Conservation (phyloP, 768 basidiomycete genomes). For the Tulasnella sp. region DNA sequence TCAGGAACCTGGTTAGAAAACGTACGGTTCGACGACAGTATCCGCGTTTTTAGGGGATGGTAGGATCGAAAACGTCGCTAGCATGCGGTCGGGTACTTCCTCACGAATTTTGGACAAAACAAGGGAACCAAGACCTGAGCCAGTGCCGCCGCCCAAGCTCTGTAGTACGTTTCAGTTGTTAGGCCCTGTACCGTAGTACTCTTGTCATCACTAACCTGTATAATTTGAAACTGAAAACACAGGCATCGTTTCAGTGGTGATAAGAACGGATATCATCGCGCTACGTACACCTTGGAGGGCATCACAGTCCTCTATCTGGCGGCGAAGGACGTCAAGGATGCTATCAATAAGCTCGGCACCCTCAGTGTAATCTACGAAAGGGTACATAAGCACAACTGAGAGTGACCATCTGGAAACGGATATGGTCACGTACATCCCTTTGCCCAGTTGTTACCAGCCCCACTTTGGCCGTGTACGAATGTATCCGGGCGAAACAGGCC, state of each 20-base stretch:
- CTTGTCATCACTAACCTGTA: conserved; percentile 35
- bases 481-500: conserved; percentile 79
- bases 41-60: conserved; percentile 43
- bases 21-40: conserved; percentile 40
- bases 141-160: conserved; percentile 78
- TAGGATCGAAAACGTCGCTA: conserved; percentile 42
- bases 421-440: conserved; percentile 70
- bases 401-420: not conserved
- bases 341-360: conserved; percentile 72
- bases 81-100: conserved; percentile 31
- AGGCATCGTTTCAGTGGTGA: not conserved
- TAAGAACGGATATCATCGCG: not conserved
- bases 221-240: conserved; percentile 45
- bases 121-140: conserved; percentile 72
- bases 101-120: conserved; percentile 39
- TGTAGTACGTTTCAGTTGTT: not conserved
- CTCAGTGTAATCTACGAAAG: conserved; percentile 65
- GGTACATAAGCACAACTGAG: conserved; percentile 4
- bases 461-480: conserved; percentile 47
- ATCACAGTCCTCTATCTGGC: conserved; percentile 71
- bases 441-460: conserved; percentile 90
- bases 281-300: conserved; percentile 54
- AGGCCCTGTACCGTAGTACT: too few relatives aligned
- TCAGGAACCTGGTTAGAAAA: not conserved
- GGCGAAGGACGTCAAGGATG: conserved; percentile 53